Evolutionary conservation across 2,329 filamentous ascomycete genomes (phyloP), one percentile per base, ranked within the genome.

Genomic region (Xylariales sp.): DNA sequence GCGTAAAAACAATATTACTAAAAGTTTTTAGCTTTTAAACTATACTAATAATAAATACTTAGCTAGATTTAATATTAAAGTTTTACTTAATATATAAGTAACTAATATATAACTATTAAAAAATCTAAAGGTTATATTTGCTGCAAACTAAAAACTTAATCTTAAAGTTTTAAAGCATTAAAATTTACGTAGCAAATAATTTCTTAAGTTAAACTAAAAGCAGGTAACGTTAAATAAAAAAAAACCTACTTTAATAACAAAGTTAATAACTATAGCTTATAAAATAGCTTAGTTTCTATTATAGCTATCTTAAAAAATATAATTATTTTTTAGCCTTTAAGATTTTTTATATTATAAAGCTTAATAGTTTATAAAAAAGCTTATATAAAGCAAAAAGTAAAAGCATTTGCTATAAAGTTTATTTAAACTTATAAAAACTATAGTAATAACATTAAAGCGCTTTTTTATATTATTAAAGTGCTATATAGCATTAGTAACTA

Each of bases 181-280:
- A 96, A 92, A 97, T 78, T 84, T 98, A 9, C 89, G 93, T 48
- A 89, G 89, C 36, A 93, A 93, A 80, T 90, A 91, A 78, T 97
- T 97, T 78, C 84, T 90, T 12, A 81, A 83, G 59, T 80, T 86
- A 3, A 96, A 97, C 76, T 72, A 80, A 0, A 79, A 82, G 0
- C 85, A 87, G 0, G 84, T 98, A 6, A 83, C 83, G 58, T n/a
- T n/a, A n/a, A n/a, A n/a, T n/a, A n/a, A n/a, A n/a, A n/a, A n/a
- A n/a, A n/a, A n/a, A n/a, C n/a, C n/a, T n/a, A n/a, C n/a, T n/a
- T n/a, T n/a, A n/a, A n/a, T n/a, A n/a, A n/a, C n/a, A n/a, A n/a
- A n/a, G n/a, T n/a, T n/a, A n/a, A n/a, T n/a, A n/a, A n/a, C n/a
- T n/a, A n/a, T n/a, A n/a, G n/a, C n/a, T n/a, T n/a, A n/a, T n/a